These are phyloP conservation scores for Herpetomonas tarakana DNA, from an alignment of 208 protist species.

Conservation along the genomic window DNA sequence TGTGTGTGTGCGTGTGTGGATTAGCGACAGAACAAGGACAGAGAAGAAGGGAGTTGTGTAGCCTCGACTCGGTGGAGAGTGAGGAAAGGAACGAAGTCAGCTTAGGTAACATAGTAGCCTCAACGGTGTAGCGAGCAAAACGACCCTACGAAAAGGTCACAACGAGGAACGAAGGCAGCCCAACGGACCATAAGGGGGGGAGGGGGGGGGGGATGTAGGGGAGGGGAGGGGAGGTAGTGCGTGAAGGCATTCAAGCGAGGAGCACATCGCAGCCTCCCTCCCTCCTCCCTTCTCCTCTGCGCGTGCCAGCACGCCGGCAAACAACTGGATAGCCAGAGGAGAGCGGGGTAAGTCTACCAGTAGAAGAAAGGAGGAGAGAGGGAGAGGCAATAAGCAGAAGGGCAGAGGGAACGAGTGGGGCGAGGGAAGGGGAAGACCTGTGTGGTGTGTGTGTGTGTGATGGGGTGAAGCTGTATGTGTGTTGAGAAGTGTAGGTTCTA, in stretches of 20 bases:
- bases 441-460: too few relatives aligned
- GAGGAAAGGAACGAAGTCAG: neutral
- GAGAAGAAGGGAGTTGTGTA: neutral
- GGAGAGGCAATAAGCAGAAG: conserved; percentile 8
- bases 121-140: neutral
- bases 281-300: neutral
- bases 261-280: neutral
- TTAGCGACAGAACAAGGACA: conserved; percentile 11
- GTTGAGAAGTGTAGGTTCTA: neutral
- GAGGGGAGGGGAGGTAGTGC: neutral
- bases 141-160: neutral
- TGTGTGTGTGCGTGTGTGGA: too few relatives aligned
- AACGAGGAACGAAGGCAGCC: too few relatives aligned
- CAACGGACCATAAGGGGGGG: neutral
- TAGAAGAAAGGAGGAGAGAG: conserved; percentile 6
- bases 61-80: neutral
- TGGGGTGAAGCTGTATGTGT: neutral
- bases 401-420: neutral
- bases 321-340: too few relatives aligned
- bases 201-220: neutral
- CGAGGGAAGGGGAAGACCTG: neutral
- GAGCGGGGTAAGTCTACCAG: too few relatives aligned
- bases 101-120: neutral
- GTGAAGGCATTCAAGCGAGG: neutral
- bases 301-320: too few relatives aligned